Conservation (phyloP, 2,329 filamentous ascomycete species). For the Beauveria scarabaeidicola region DNA sequence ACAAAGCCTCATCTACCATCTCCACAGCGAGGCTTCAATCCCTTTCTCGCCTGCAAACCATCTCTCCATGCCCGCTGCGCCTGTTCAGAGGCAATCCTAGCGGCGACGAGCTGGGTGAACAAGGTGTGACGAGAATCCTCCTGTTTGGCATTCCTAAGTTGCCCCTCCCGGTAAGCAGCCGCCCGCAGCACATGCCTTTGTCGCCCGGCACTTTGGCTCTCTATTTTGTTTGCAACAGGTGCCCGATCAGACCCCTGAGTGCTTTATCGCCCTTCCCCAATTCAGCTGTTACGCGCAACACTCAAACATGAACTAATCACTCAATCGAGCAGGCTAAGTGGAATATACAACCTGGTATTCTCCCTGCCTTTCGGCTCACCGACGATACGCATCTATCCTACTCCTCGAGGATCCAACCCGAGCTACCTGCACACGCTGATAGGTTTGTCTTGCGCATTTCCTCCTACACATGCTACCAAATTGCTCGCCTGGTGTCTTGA, state of each 20-base stretch:
- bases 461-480: background rate
- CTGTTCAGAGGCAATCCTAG: slow-evolving; percentile 32
- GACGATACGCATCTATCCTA: background rate
- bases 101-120: slow-evolving; percentile 29
- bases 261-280: background rate
- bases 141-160: slow-evolving; percentile 12
- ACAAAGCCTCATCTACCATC: slow-evolving; percentile 34
- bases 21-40: slow-evolving; percentile 20
- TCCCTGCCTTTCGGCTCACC: background rate
- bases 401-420: background rate
- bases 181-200: slow-evolving; percentile 2
- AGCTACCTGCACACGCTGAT: background rate
- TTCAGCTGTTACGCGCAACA: background rate
- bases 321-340: background rate
- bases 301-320: background rate
- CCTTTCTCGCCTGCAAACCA: slow-evolving; percentile 17
- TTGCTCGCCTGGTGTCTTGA: background rate
- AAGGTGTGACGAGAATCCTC: slow-evolving; percentile 19
- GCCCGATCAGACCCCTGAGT: slow-evolving; percentile 8
- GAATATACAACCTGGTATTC: slow-evolving; percentile 2
- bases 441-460: slow-evolving; percentile 4
- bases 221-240: slow-evolving; percentile 11
- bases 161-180: slow-evolving; percentile 6
- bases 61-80: slow-evolving; percentile 27
- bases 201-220: background rate